Base-by-base conservation (phyloP, 2,329 filamentous ascomycete genomes). In the Neonectria punicea region DNA sequence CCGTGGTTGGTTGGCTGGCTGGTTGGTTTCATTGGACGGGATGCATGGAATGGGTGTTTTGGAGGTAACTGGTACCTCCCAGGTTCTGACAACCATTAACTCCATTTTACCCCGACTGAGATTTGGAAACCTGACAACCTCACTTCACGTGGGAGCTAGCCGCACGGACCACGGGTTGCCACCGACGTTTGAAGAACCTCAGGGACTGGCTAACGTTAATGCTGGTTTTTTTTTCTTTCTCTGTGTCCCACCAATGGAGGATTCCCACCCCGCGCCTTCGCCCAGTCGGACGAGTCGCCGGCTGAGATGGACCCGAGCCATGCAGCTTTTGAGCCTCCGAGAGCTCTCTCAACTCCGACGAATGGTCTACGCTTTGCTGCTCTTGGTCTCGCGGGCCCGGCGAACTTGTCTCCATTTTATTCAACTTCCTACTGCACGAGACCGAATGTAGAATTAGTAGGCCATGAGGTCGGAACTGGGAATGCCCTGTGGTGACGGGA, bases 261-360 rank as follows among this genome's bases (percentile, higher is more conserved):
- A 47, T 44, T 57, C 18, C 7, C 18, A 39, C 46, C 53, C 59
- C 53, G 36, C 36, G 36, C 36, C 14, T 4, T 36, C 59, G 53
- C 53, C 28, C 36, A 51, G 53, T 53, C 46, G 46, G 50, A 39
- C 41, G 36, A 53, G 58, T 32, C 57, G 36, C 57, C 47, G 47
- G 11, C 46, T 50, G 41, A 46, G 28, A 16, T 36, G 54, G 57
- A 20, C 30, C 30, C 7, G 30, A 16, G 34, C 13, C 34, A 13
- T 36, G 34, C 34, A 36, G 14, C 34, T 11, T 16, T 36, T 36
- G 13, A 18, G 39, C 28, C 50, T 49, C 13, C 10, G 46, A 49
- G 22, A 22, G 22, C 22, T 22, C 22, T 3, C 3, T 22, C 22
- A 49, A 16, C 25, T 16, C 5, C 25, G 2, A 25, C 46, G 22